Percentiles rank a stretch among this genome's conserved stretches.
These are phyloP conservation scores for Xylaria multiplex DNA, from an alignment of 2,329 filamentous ascomycete genomes.

Conservation along the genomic window DNA sequence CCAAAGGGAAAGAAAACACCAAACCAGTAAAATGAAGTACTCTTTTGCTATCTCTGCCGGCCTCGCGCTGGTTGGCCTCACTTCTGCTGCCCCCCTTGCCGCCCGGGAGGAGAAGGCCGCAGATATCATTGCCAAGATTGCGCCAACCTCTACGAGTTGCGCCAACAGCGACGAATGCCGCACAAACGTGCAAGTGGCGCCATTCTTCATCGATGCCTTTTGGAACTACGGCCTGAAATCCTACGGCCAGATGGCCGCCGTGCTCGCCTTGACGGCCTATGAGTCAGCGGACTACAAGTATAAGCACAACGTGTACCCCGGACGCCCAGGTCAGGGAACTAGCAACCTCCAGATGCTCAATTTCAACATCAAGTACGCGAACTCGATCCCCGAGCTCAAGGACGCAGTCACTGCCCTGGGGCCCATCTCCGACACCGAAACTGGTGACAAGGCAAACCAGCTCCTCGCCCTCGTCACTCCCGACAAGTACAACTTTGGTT, in stretches of 20 bases:
- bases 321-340: slow-evolving; percentile 76
- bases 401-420: slow-evolving; percentile 42
- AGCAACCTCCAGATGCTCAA: slow-evolving; percentile 62
- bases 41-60: slow-evolving; percentile 39
- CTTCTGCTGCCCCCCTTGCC: slow-evolving; percentile 33
- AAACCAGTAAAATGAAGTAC: slow-evolving; percentile 46
- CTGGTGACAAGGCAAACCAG: slow-evolving; percentile 50
- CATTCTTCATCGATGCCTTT: slow-evolving; percentile 67
- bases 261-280: slow-evolving; percentile 76
- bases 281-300: slow-evolving; percentile 77
- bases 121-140: slow-evolving; percentile 60
- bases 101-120: slow-evolving; percentile 43
- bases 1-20: slow-evolving; percentile 17
- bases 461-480: slow-evolving; percentile 57
- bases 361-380: slow-evolving; percentile 61
- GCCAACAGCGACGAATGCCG: slow-evolving; percentile 67
- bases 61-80: slow-evolving; percentile 43
- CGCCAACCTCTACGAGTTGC: slow-evolving; percentile 66
- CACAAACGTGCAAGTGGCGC: slow-evolving; percentile 70
- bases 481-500: slow-evolving; percentile 65
- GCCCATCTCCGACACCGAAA: slow-evolving; percentile 36
- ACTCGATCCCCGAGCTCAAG: slow-evolving; percentile 53
- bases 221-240: slow-evolving; percentile 63
- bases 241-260: slow-evolving; percentile 72
- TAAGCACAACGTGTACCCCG: slow-evolving; percentile 71